Conservation (phyloP, 2,329 filamentous ascomycete species). For the Phialophora tarda region DNA sequence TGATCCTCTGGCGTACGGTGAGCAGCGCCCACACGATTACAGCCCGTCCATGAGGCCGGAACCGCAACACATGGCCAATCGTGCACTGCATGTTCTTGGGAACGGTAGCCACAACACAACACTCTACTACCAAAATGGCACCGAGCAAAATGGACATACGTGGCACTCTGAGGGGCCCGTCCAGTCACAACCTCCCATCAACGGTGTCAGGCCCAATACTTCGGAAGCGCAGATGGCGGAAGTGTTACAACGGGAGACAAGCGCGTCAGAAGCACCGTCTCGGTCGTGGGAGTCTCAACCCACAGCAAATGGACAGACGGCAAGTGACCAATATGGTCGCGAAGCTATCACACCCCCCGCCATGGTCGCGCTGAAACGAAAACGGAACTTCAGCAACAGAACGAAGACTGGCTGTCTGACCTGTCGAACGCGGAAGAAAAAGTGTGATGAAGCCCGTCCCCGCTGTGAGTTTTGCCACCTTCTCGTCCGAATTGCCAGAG, state of each 20-base stretch:
- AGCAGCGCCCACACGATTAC: slow-evolving; percentile 25
- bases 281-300: slow-evolving; percentile 45
- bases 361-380: slow-evolving; percentile 52
- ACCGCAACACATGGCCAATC: slow-evolving; percentile 37
- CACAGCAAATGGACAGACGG: slow-evolving; percentile 45
- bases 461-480: slow-evolving; percentile 69
- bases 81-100: slow-evolving; percentile 36
- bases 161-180: slow-evolving; percentile 21
- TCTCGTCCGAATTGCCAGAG: background rate
- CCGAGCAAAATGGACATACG: slow-evolving; percentile 27
- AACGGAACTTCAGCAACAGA: slow-evolving; percentile 79
- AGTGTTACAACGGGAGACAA: slow-evolving; percentile 57
- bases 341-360: slow-evolving; percentile 42
- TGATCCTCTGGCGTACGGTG: slow-evolving; percentile 13
- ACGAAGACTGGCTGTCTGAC: slow-evolving; percentile 97
- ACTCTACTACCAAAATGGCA: slow-evolving; percentile 26
- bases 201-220: slow-evolving; percentile 47
- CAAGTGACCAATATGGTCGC: slow-evolving; percentile 42
- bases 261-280: slow-evolving; percentile 48
- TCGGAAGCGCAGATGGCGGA: slow-evolving; percentile 60
- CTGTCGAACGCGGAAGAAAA: slow-evolving; percentile 91
- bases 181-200: slow-evolving; percentile 17
- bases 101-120: slow-evolving; percentile 25
- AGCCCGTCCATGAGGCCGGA: slow-evolving; percentile 21
- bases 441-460: slow-evolving; percentile 93